A percentile compares a stretch with the other conserved stretches of the same genome.
Conservation (phyloP, 768 basidiomycete genomes). For the Tricholoma furcatifolium region DNA sequence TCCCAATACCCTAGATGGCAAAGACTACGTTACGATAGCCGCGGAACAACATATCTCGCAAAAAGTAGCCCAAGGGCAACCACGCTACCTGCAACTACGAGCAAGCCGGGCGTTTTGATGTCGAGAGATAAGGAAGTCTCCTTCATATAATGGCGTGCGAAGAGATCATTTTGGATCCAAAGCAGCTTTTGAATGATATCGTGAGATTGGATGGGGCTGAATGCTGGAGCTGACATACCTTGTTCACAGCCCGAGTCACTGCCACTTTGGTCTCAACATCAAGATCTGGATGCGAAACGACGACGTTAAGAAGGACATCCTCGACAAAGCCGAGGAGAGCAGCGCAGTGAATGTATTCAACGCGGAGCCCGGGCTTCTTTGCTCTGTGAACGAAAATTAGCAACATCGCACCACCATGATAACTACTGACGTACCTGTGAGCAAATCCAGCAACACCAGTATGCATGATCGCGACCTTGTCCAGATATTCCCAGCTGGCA, state of each 20-base stretch:
- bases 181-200: conserved; percentile 29
- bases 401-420: background rate
- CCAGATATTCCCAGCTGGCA: conserved; percentile 44
- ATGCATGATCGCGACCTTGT: conserved; percentile 51
- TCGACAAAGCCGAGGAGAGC: conserved; percentile 46
- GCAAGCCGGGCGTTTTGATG: too few relatives aligned
- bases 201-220: background rate
- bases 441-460: conserved; percentile 43
- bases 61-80: too few relatives aligned
- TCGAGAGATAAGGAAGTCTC: background rate
- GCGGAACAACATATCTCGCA: too few relatives aligned
- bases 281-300: conserved; percentile 38
- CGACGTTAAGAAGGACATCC: conserved; percentile 40
- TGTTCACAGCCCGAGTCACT: too few relatives aligned
- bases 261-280: conserved; percentile 35
- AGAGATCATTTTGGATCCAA: conserved; percentile 46
- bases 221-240: conserved; percentile 34
- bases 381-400: conserved; percentile 6
- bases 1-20: too few relatives aligned
- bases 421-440: conserved; percentile 31
- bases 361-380: conserved; percentile 33
- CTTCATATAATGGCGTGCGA: conserved; percentile 19
- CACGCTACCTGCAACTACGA: too few relatives aligned
- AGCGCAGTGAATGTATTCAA: conserved; percentile 37
- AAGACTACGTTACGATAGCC: too few relatives aligned